A percentile compares a stretch with the other conserved stretches of the same genome.
These are phyloP conservation scores for Colletotrichum agaves DNA, from an alignment of 2,329 filamentous ascomycete species.

Conservation along the genomic window DNA sequence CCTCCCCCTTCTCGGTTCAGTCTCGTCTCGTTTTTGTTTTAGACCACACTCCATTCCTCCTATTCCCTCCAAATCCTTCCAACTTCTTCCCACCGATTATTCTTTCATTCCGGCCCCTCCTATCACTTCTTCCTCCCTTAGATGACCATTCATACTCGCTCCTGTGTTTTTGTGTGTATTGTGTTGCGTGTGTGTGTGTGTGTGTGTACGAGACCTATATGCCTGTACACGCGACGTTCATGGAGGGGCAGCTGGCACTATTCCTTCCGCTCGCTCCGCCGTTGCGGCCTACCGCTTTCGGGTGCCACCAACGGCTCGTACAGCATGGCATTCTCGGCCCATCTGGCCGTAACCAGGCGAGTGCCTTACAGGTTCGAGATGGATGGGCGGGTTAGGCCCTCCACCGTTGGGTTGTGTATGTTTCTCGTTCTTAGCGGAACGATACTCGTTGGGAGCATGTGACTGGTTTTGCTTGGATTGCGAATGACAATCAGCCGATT, in stretches of 20 bases:
- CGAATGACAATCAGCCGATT: background rate
- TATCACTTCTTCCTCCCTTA: background rate
- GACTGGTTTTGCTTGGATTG: conserved; percentile 13
- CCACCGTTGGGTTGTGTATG: background rate
- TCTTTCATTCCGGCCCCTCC: background rate
- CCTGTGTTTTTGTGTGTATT: background rate
- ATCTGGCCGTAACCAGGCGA: conserved; percentile 4
- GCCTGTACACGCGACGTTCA: conserved; percentile 12
- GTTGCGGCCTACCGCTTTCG: conserved; percentile 24
- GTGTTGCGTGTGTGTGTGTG: background rate
- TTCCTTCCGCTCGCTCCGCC: background rate
- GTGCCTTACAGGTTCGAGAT: conserved; percentile 23
- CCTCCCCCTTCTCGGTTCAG: background rate
- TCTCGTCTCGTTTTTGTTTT: conserved; percentile 1
- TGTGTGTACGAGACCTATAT: background rate
- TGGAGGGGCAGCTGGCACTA: background rate
- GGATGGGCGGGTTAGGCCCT: conserved; percentile 7
- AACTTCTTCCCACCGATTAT: background rate
- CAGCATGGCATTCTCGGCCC: background rate
- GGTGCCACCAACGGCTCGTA: conserved; percentile 10
- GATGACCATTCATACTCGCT: background rate
- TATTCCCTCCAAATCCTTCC: background rate
- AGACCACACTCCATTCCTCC: background rate
- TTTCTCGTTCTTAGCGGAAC: background rate
- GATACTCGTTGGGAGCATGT: background rate